phyloP scores from a whole-genome alignment of 371 early-diverging fungal species.

The Mortierella sp. region DNA sequence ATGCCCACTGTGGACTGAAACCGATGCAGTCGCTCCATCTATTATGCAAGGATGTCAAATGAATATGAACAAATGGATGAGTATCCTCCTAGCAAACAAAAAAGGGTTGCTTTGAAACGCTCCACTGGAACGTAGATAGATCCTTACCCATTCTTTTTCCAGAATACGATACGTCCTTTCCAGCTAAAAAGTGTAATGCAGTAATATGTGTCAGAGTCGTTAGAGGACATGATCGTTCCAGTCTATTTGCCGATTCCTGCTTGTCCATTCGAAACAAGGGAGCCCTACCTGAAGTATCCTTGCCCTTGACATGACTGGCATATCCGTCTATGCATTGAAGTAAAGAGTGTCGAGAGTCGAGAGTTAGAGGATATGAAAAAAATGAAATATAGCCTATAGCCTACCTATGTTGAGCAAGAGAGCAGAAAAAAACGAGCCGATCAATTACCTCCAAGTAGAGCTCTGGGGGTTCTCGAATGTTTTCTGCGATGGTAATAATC shows the following conservation, averaged over 20 bases:
- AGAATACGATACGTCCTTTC: conserved; percentile 35
- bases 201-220: neutral
- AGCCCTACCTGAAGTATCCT: conserved; percentile 39
- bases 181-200: conserved; percentile 18
- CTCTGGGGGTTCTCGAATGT: conserved; percentile 43
- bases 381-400: neutral
- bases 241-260: neutral
- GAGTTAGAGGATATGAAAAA: conserved; percentile 2
- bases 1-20: conserved; percentile 48
- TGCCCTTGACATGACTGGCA: conserved; percentile 54
- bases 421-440: neutral
- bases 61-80: neutral
- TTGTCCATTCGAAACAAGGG: neutral
- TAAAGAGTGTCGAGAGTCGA: neutral
- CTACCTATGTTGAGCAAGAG: neutral
- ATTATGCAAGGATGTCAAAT: neutral
- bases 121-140: neutral
- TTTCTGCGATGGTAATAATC: conserved; percentile 50
- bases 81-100: neutral
- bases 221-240: neutral
- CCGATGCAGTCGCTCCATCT: conserved; percentile 32
- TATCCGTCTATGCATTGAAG: conserved; percentile 18
- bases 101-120: neutral
- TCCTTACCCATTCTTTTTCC: conserved; percentile 55
- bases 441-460: conserved; percentile 33